Conservation (phyloP, 768 basidiomycete genomes). For the Pleurotus tuber-regium region DNA sequence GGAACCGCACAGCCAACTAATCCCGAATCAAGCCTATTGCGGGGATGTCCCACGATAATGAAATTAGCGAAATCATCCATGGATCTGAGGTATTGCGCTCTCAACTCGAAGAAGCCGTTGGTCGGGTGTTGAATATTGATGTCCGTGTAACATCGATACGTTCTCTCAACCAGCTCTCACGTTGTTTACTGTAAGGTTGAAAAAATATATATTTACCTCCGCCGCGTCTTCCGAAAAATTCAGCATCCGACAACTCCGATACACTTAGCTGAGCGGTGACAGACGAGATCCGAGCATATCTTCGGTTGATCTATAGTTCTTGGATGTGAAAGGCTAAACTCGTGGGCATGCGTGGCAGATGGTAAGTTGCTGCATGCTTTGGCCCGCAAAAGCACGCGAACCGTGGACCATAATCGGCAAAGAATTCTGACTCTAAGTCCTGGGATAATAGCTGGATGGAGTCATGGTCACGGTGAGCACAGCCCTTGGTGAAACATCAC, state of each 20-base stretch:
- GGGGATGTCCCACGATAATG: constrained; percentile 8
- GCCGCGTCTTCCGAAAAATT: constrained; percentile 10
- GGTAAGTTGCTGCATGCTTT: background rate
- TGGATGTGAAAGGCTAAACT: constrained; percentile 10
- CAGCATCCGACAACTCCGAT: constrained; percentile 1
- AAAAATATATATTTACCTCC: constrained; percentile 1
- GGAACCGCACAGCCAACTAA: constrained; percentile 9
- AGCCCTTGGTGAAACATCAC: constrained; percentile 8
- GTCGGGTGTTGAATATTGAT: too few relatives aligned
- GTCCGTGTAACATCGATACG: too few relatives aligned
- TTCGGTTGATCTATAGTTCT: constrained; percentile 6
- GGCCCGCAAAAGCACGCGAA: background rate
- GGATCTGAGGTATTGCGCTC: background rate
- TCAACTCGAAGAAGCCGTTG: too few relatives aligned
- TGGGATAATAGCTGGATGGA: constrained; percentile 1
- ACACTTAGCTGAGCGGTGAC: background rate
- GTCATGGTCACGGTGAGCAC: constrained; percentile 4
- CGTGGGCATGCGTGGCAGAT: constrained; percentile 7
- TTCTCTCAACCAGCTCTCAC: too few relatives aligned
- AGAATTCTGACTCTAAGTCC: background rate
- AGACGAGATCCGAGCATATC: constrained; percentile 5
- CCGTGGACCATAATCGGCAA: background rate
- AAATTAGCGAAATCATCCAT: constrained; percentile 5
- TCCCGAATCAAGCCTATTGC: constrained; percentile 2
- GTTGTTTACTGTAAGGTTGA: too few relatives aligned